These are phyloP conservation scores for Trapa incisa DNA, from an alignment of 345 rosid species.

Conservation along the genomic window DNA sequence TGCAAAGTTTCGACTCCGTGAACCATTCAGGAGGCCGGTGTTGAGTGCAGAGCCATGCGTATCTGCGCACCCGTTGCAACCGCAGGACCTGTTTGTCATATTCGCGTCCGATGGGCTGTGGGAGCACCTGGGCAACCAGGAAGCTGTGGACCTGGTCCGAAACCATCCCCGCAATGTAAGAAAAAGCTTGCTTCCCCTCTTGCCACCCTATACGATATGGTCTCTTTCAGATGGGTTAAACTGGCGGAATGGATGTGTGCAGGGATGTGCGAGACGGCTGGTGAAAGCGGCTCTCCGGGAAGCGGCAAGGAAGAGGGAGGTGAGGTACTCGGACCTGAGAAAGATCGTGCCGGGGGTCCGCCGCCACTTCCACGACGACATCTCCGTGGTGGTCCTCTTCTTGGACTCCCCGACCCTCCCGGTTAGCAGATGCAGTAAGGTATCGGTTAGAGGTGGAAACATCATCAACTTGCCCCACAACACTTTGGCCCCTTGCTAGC, in stretches of 20 bases:
- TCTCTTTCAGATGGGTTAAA: background rate
- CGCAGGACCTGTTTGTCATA: constrained; percentile 34
- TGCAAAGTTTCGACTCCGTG: constrained; percentile 30
- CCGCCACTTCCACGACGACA: constrained; percentile 92
- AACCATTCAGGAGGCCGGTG: constrained; percentile 32
- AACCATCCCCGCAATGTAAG: constrained; percentile 30
- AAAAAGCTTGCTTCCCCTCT: background rate
- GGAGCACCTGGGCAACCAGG: constrained; percentile 48
- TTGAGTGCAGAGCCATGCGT: constrained; percentile 40
- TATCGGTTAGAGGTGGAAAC: constrained; percentile 55
- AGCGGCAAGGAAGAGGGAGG: constrained; percentile 90
- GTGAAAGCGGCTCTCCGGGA: constrained; percentile 76
- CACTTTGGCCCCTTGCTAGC: constrained; percentile 32
- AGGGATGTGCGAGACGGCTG: constrained; percentile 77
- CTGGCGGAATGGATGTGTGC: constrained; percentile 3
- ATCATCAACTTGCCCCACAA: too few relatives aligned
- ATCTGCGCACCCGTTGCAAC: constrained; percentile 26
- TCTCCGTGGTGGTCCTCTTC: constrained; percentile 69
- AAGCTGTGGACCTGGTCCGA: constrained; percentile 37
- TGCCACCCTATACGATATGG: too few relatives aligned
- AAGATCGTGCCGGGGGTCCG: constrained; percentile 88
- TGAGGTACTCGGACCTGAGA: constrained; percentile 92
- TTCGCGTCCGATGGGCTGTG: constrained; percentile 50
- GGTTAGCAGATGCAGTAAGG: constrained; percentile 16
- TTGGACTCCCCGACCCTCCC: constrained; percentile 40